Conservation (phyloP, 2,329 filamentous ascomycete species). For the Coleophoma eucalyptorum region DNA sequence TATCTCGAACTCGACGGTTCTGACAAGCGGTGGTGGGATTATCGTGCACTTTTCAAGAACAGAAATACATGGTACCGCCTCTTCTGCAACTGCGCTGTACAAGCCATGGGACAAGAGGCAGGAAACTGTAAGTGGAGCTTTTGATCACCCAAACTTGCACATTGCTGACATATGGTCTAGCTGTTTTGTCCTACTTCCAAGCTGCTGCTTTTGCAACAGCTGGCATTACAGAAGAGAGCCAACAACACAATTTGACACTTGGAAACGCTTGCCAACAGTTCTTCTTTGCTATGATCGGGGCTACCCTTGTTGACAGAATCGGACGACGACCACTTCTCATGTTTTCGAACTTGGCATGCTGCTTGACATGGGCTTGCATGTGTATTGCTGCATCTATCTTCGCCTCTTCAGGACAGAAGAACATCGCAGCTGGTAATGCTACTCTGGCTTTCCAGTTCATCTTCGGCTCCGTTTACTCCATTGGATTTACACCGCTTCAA, state of each 20-base stretch:
- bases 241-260: conserved; percentile 49
- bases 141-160: neutral
- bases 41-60: conserved; percentile 47
- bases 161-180: conserved; percentile 12
- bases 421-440: conserved; percentile 31
- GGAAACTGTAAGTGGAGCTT: conserved; percentile 25
- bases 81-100: conserved; percentile 46
- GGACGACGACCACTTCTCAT: conserved; percentile 55
- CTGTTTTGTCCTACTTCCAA: conserved; percentile 49
- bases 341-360: conserved; percentile 43
- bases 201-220: conserved; percentile 46
- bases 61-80: conserved; percentile 44
- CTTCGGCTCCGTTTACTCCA: conserved; percentile 47
- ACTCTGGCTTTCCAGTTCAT: conserved; percentile 50
- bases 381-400: conserved; percentile 33
- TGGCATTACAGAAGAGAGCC: conserved; percentile 42
- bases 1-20: conserved; percentile 39
- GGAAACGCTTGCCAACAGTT: conserved; percentile 52
- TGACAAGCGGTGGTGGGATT: conserved; percentile 51
- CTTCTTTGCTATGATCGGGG: conserved; percentile 49
- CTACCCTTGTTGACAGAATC: conserved; percentile 50
- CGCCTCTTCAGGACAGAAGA: conserved; percentile 13
- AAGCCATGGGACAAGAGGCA: conserved; percentile 48
- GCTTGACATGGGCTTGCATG: conserved; percentile 46
- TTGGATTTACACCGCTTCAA: conserved; percentile 41